Percentiles rank a stretch among this genome's conserved stretches.
These are phyloP conservation scores for Stephania cephalantha DNA, from an alignment of 164 flowering plant species.

Conservation along the genomic window DNA sequence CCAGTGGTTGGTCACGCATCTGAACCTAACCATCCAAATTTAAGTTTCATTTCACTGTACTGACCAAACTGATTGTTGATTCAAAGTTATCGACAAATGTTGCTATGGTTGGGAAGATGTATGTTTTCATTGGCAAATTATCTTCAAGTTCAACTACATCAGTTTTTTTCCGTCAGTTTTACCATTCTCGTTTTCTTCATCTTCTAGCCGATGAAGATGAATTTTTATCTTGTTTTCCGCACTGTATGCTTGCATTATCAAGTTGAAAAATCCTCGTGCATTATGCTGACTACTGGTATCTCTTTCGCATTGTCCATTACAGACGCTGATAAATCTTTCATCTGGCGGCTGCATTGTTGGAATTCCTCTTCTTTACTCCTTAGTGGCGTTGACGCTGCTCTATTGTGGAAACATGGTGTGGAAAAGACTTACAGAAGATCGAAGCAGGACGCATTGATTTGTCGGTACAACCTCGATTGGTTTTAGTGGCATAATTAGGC, in stretches of 20 bases:
- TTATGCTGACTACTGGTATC: neutral
- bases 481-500: neutral
- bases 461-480: neutral
- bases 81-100: neutral
- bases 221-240: neutral
- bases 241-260: neutral
- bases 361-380: conserved; percentile 65
- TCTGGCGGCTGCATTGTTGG: conserved; percentile 74
- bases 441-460: conserved; percentile 14
- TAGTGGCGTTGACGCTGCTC: conserved; percentile 50
- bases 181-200: neutral
- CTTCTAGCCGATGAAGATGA: neutral
- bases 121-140: neutral
- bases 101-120: neutral
- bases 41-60: no score
- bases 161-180: neutral
- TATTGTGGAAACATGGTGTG: conserved; percentile 71
- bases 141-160: neutral
- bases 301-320: conserved; percentile 14
- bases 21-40: no score
- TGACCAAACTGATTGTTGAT: neutral
- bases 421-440: conserved; percentile 51
- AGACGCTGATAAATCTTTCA: conserved; percentile 74
- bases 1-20: neutral
- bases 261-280: neutral